These are phyloP conservation scores for Oryza glumipatula DNA, from an alignment of 176 grass and related monocot genomes.

Conservation along the genomic window DNA sequence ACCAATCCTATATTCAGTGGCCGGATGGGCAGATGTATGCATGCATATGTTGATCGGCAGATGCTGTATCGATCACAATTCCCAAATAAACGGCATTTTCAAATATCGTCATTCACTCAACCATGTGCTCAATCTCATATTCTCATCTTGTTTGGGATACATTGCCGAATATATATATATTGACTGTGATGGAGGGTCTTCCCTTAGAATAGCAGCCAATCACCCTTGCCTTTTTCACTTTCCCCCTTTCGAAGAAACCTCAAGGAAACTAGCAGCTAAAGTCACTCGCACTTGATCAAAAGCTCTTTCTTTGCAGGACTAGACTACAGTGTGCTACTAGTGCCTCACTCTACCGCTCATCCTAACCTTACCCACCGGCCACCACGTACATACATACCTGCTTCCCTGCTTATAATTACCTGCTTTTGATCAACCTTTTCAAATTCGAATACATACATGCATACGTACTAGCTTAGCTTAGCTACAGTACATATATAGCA, in stretches of 20 bases:
- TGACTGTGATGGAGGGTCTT: not conserved
- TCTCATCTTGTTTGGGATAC: too few relatives aligned
- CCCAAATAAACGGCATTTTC: too few relatives aligned
- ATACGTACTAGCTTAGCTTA: not conserved
- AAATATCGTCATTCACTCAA: too few relatives aligned
- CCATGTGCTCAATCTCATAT: too few relatives aligned
- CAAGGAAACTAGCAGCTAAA: conserved; percentile 11
- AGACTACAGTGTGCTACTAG: not conserved
- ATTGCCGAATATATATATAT: too few relatives aligned
- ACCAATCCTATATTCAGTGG: too few relatives aligned
- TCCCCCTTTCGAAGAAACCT: conserved; percentile 11
- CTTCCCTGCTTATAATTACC: too few relatives aligned
- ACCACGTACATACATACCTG: too few relatives aligned
- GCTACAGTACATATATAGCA: not conserved
- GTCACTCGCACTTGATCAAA: not conserved
- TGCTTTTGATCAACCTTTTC: too few relatives aligned
- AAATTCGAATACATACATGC: not conserved
- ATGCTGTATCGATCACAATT: too few relatives aligned
- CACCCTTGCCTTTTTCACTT: not conserved
- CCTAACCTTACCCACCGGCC: not conserved
- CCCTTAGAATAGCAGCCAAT: conserved; percentile 12
- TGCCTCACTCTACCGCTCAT: not conserved
- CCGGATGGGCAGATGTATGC: too few relatives aligned
- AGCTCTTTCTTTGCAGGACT: not conserved
- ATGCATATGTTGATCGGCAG: too few relatives aligned